A percentile compares a stretch with the other conserved stretches of the same genome.
These are phyloP conservation scores for Boletus subcaerulescens DNA, from an alignment of 768 basidiomycete species.

Conservation along the genomic window DNA sequence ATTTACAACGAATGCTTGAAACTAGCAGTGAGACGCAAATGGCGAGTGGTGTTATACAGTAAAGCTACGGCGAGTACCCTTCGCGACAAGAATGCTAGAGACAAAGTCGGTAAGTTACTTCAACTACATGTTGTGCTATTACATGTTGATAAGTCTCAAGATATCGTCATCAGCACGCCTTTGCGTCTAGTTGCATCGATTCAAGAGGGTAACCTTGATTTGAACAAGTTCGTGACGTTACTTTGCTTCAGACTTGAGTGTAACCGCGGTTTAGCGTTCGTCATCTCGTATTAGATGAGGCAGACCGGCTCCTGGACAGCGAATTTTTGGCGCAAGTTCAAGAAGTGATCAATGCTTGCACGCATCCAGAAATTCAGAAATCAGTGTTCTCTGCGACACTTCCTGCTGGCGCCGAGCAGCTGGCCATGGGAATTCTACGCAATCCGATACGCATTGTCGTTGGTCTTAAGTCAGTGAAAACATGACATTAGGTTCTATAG, in stretches of 20 bases:
- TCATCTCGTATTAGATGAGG: slow-evolving; percentile 86
- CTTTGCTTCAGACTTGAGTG: not conserved
- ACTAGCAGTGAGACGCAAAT: slow-evolving; percentile 75
- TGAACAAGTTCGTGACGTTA: slow-evolving; percentile 62
- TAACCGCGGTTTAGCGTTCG: slow-evolving; percentile 56
- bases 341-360: slow-evolving; percentile 81
- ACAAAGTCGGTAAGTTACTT: slow-evolving; percentile 68
- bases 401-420: slow-evolving; percentile 81
- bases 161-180: slow-evolving; percentile 91
- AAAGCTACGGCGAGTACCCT: slow-evolving; percentile 88
- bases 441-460: slow-evolving; percentile 94
- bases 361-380: slow-evolving; percentile 67
- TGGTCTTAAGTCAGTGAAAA: slow-evolving; percentile 76
- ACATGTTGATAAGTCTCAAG: slow-evolving; percentile 37
- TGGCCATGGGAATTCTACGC: slow-evolving; percentile 80
- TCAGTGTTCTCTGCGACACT: slow-evolving; percentile 95
- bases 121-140: not conserved
- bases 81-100: slow-evolving; percentile 63
- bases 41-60: slow-evolving; percentile 79
- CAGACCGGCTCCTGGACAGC: slow-evolving; percentile 83
- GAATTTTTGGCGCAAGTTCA: slow-evolving; percentile 89
- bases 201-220: slow-evolving; percentile 59
- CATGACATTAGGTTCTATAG: not conserved
- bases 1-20: slow-evolving; percentile 90
- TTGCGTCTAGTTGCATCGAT: slow-evolving; percentile 82